Evolutionary conservation across 2,329 filamentous ascomycete species (phyloP).

Genomic region (Colletotrichum sp.): DNA sequence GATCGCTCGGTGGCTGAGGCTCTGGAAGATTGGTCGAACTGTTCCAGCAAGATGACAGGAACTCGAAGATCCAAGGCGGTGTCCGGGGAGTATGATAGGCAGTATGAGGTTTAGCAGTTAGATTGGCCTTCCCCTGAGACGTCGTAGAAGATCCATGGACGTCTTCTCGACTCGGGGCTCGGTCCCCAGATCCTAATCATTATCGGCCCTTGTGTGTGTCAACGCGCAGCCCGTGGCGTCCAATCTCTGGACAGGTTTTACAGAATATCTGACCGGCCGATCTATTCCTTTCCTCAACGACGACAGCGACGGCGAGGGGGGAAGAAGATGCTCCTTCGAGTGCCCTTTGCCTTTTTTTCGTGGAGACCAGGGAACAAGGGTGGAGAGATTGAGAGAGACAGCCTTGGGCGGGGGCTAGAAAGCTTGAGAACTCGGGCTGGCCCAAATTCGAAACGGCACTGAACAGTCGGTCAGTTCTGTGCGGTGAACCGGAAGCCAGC

Average conservation of each 20-base stretch:
- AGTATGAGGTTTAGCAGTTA: background rate
- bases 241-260: background rate
- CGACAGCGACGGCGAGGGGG: background rate
- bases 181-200: background rate
- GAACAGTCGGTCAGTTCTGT: conserved; percentile 1
- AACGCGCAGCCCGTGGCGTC: conserved; percentile 18
- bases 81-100: background rate
- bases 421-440: background rate
- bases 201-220: conserved; percentile 1
- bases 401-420: background rate
- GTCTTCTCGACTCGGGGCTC: background rate
- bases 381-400: background rate
- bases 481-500: conserved; percentile 6
- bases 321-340: conserved; percentile 1
- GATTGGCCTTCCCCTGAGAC: conserved; percentile 1
- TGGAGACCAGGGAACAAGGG: background rate
- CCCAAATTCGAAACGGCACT: conserved; percentile 13
- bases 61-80: background rate
- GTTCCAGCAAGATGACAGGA: background rate
- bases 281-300: background rate
- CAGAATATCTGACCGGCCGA: background rate
- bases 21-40: conserved; percentile 2
- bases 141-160: background rate
- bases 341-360: background rate
- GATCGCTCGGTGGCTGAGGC: conserved; percentile 1